phyloP scores from a whole-genome alignment of 2,329 filamentous ascomycete genomes.

The Proliferodiscus dingleyae region DNA sequence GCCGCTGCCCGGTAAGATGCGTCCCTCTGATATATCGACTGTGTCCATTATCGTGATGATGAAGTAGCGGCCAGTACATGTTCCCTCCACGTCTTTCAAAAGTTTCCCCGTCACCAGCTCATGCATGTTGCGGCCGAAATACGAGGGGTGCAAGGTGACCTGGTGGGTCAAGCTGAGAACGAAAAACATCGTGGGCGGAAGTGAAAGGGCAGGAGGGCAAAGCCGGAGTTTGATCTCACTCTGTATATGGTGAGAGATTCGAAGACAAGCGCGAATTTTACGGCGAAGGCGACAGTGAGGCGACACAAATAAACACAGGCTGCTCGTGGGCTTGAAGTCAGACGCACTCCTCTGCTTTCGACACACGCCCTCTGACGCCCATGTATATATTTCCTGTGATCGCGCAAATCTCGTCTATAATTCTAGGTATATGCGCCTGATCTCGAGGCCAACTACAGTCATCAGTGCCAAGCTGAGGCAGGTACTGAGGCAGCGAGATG shows the following conservation, averaged over 20 bases:
- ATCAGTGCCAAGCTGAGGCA: constrained; percentile 28
- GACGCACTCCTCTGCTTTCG: constrained; percentile 4
- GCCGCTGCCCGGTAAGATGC: constrained; percentile 86
- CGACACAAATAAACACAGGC: background rate
- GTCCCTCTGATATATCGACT: constrained; percentile 88
- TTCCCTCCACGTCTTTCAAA: constrained; percentile 89
- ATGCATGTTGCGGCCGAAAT: constrained; percentile 91
- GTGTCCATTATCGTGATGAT: constrained; percentile 98
- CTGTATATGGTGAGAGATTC: background rate
- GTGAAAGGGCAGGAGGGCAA: background rate
- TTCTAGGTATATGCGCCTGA: constrained; percentile 23
- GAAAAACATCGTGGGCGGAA: constrained; percentile 74
- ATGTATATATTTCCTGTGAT: constrained; percentile 17
- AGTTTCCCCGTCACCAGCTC: constrained; percentile 87
- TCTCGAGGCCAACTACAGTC: constrained; percentile 21
- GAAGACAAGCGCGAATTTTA: background rate
- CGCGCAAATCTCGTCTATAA: constrained; percentile 11
- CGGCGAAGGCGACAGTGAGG: background rate
- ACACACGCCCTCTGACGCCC: constrained; percentile 15
- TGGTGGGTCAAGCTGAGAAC: constrained; percentile 94
- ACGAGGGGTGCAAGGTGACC: constrained; percentile 93
- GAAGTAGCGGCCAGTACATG: constrained; percentile 92
- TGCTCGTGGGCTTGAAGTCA: constrained; percentile 10
- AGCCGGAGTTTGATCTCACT: background rate
- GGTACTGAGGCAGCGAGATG: constrained; percentile 20